Base-by-base conservation (phyloP, 495 filamentous ascomycete species). In the Penicillium canariense region DNA sequence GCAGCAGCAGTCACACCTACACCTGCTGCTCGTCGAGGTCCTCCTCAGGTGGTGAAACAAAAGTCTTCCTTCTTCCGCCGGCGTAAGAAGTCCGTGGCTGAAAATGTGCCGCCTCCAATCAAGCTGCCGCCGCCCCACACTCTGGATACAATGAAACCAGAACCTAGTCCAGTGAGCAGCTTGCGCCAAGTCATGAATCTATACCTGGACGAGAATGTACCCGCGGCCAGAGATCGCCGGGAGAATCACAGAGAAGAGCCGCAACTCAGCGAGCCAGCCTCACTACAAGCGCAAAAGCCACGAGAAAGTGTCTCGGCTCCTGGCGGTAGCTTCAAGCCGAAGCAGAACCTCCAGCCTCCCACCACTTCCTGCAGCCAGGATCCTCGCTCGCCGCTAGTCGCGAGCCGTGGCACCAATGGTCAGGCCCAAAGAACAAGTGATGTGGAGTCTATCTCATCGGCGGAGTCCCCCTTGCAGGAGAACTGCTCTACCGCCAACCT, bases 31-130 rank as follows among this genome's bases (percentile, higher is more conserved):
- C 80, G 79, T 20, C 79, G 75, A 68, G 59, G 55, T 12, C 52
- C 68, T n/a, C 74, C 72, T 26, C 82, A 81, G 22, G 75, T 78
- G 2, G 81, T 97, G 49, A 87, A 85, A 51, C 96, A 98, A 74
- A 97, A 96, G 68, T 81, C 87, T 4, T 96, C 92, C 1, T 97
- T 98, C 77, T 97, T 98, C 71, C 81, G 94, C 60, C 80, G 93
- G 58, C 82, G 94, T 58, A 98, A 98, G 80, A 90, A 89, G 72
- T 96, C 91, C 3, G 68, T 87, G 49, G 84, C 73, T 50, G 87
- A 82, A 65, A 78, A 66, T 54, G 66, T 68, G 27, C 78, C 74
- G 26, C 72, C 73, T 22, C 83, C 83, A 6, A 73, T 81, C 23
- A 60, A 80, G 34, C 72, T 71, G 38, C 70, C 68, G n/a, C 60